Evolutionary conservation across 306 rosid genomes (phyloP).

Genomic region (Cicer judaicum): DNA sequence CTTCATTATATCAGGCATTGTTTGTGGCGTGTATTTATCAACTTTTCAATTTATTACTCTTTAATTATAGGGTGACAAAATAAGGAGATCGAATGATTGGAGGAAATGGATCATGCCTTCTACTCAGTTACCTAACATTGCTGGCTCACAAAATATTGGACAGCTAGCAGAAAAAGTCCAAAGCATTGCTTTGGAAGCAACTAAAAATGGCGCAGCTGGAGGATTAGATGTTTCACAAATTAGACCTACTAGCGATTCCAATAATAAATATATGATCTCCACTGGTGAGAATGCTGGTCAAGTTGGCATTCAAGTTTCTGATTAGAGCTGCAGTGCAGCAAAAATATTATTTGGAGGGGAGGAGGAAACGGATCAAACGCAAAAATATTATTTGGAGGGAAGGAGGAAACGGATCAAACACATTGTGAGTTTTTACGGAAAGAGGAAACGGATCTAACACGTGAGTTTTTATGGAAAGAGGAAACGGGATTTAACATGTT

Average conservation of each 20-base stretch:
- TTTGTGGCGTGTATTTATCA: not conserved
- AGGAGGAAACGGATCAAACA: too few species aligned
- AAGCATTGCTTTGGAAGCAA: constrained; percentile 53
- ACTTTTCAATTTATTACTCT: not conserved
- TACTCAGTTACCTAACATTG: constrained; percentile 43
- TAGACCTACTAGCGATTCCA: constrained; percentile 41
- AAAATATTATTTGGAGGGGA: constrained; percentile 47
- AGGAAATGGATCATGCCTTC: constrained; percentile 67
- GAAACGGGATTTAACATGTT: constrained; percentile 48
- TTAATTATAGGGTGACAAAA: constrained; percentile 72
- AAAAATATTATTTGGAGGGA: too few species aligned
- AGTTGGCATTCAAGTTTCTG: constrained; percentile 52
- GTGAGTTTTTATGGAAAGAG: too few species aligned
- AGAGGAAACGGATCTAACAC: too few species aligned
- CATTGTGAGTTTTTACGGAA: too few species aligned
- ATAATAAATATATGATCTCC: constrained; percentile 47
- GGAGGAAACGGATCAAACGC: too few species aligned
- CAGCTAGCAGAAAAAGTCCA: constrained; percentile 57
- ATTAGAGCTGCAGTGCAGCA: constrained; percentile 57
- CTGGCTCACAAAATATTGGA: constrained; percentile 50
- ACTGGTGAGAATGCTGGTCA: constrained; percentile 50
- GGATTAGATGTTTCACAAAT: constrained; percentile 47
- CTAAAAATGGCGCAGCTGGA: constrained; percentile 23
- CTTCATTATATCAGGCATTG: not conserved
- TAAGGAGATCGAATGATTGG: constrained; percentile 80